Conservation (phyloP, 306 rosid genomes). For the Purshia tridentata region DNA sequence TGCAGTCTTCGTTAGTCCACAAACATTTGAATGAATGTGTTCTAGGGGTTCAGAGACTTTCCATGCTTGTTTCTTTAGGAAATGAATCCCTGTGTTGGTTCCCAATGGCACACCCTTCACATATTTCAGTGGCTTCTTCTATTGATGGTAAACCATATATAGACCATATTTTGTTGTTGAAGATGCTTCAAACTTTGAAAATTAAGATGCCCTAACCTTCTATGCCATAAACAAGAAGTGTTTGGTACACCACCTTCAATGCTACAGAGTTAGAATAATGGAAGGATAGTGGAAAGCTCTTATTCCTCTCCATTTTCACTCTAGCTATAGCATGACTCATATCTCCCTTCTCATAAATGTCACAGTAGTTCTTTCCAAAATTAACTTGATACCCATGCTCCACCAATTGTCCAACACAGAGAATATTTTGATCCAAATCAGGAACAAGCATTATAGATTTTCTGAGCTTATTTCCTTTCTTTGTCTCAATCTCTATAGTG, state of each 20-base stretch:
- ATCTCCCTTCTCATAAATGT: not conserved
- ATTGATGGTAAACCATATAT: not conserved
- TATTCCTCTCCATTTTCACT: not conserved
- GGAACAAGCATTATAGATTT: not conserved
- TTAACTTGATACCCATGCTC: no score
- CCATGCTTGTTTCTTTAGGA: not conserved
- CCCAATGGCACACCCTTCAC: not conserved
- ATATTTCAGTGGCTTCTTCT: not conserved
- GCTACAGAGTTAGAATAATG: not conserved
- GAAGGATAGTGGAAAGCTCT: not conserved
- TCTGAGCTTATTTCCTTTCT: not conserved
- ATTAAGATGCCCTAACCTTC: not conserved
- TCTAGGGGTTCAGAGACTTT: not conserved
- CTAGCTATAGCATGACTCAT: not conserved
- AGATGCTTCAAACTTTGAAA: not conserved
- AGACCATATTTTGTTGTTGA: not conserved
- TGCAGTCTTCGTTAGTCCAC: not conserved
- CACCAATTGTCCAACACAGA: not conserved
- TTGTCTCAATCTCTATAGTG: not conserved
- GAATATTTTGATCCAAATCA: not conserved
- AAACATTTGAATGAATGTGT: not conserved
- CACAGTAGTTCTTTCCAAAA: not conserved
- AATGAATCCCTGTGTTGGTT: conserved; percentile 4
- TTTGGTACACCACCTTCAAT: not conserved
- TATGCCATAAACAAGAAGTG: not conserved